Evolutionary conservation across 495 filamentous ascomycete genomes (phyloP).

Genomic region (Aspergillus indologenus): DNA sequence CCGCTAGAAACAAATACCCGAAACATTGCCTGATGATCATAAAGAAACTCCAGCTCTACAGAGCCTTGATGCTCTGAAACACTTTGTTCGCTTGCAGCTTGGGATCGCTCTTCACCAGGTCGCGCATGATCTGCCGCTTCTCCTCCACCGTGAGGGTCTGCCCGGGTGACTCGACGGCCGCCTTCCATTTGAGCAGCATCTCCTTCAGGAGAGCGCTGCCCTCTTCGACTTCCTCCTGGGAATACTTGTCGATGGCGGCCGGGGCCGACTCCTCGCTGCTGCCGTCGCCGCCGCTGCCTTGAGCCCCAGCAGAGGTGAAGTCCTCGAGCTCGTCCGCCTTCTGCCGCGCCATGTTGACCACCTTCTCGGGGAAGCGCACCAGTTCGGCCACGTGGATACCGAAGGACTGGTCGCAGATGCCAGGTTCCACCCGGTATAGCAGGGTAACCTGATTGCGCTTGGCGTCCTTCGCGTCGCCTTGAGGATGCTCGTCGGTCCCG

Average conservation of each 20-base stretch:
- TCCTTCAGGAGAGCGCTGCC: conserved; percentile 86
- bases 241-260: conserved; percentile 52
- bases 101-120: conserved; percentile 68
- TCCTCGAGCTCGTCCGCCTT: conserved; percentile 98
- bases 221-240: conserved; percentile 83
- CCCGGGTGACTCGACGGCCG: conserved; percentile 62
- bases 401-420: conserved; percentile 94
- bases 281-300: too few relatives aligned
- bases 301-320: conserved; percentile 65
- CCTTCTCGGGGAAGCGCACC: conserved; percentile 95
- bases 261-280: conserved; percentile 39
- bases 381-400: conserved; percentile 98
- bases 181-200: conserved; percentile 84
- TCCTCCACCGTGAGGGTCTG: conserved; percentile 65
- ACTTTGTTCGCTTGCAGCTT: conserved; percentile 80
- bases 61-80: conserved; percentile 79
- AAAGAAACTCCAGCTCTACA: conserved; percentile 47
- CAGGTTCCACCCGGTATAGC: conserved; percentile 92
- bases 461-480: conserved; percentile 37
- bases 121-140: conserved; percentile 74
- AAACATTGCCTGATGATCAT: background rate
- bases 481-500: conserved; percentile 26
- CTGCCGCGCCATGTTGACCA: conserved; percentile 96
- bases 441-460: conserved; percentile 86
- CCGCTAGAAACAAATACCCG: conserved; percentile 1